Evolutionary conservation across 306 rosid genomes (phyloP), one percentile per base, ranked within the genome.

Genomic region (Herpetospermum pedunculosum): DNA sequence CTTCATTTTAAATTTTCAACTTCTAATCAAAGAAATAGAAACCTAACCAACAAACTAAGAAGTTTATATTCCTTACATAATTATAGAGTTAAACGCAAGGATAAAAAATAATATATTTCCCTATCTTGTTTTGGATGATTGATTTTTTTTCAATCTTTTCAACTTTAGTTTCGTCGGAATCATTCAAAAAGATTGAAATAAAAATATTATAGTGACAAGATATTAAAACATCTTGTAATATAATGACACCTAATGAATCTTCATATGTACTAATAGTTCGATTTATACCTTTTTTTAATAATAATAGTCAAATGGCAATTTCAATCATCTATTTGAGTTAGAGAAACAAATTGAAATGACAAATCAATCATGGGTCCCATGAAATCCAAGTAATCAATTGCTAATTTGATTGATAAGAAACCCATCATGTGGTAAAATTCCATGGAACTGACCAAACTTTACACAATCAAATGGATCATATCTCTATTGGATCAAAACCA

Each of bases 351-450:
- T 41, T 67, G 52, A 64, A 49, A 67, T 67, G 13, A 67, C 73
- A 67, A 11, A 67, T 67, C 73, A 67, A 67, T 40, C 73, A 41
- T 67, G 73, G 52, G 73, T 67, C 73, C 73, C 73, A 67, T 2
- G 73, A 5, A 67, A 67, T 67, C 73, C 52, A 21, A 67, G 18
- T 40, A 41, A 67, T 67, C 73, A 41, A 67, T 12, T 67, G 23
- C 53, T 67, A 67, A 41, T 67, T 67, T 67, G 73, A 67, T 67
- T 41, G 73, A 67, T 67, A 5, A 6, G 53, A 25, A 67, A 43
- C 37, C 73, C 53, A 67, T 67, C 52, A 67, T 67, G 19, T 41
- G 34, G 32, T 67, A 67, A 63, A 65, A 65, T 40, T 40, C 72
- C 19, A 65, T 65, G 72, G 34, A 65, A 65, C 19, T 65, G n/a